phyloP scores from a whole-genome alignment of 805 yeast genomes.

The Yarrowia deformans region DNA sequence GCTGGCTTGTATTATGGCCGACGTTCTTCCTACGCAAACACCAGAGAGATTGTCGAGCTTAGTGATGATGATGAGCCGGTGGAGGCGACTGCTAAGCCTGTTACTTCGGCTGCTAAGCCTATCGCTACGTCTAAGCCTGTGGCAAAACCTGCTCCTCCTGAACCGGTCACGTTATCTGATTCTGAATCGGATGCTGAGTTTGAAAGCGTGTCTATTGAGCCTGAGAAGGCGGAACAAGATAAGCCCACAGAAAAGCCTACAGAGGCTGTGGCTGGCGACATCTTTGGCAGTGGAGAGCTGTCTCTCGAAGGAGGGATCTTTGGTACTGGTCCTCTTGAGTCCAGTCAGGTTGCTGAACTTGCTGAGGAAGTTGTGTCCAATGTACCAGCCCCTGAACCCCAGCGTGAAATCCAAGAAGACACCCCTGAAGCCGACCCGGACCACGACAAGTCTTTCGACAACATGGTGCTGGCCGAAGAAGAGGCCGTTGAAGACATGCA shows the following conservation, averaged over 20 bases:
- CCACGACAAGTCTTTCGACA: conserved; percentile 10
- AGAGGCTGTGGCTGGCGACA: neutral
- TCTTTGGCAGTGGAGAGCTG: conserved; percentile 1
- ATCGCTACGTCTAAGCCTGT: neutral
- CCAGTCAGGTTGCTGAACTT: neutral
- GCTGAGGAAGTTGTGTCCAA: no score
- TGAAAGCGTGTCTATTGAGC: conserved; percentile 10
- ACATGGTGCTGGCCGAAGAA: conserved; percentile 23
- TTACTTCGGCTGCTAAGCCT: neutral
- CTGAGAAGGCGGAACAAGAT: neutral
- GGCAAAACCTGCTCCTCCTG: neutral
- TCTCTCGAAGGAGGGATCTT: neutral
- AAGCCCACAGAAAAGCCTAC: neutral
- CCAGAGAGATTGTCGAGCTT: conserved; percentile 6
- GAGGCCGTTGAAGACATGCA: conserved; percentile 39
- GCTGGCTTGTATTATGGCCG: conserved; percentile 20
- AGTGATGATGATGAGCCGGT: conserved; percentile 20
- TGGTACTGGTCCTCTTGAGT: conserved; percentile 2
- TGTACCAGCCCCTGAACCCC: no score
- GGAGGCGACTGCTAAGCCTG: neutral
- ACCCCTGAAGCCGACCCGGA: neutral
- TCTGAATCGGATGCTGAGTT: conserved; percentile 26
- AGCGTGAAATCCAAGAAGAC: conserved; percentile 4
- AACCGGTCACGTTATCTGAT: neutral
- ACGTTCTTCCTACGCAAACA: neutral